These are phyloP conservation scores for Mucor velutinosus DNA, from an alignment of 371 early-diverging fungal species.

Conservation along the genomic window DNA sequence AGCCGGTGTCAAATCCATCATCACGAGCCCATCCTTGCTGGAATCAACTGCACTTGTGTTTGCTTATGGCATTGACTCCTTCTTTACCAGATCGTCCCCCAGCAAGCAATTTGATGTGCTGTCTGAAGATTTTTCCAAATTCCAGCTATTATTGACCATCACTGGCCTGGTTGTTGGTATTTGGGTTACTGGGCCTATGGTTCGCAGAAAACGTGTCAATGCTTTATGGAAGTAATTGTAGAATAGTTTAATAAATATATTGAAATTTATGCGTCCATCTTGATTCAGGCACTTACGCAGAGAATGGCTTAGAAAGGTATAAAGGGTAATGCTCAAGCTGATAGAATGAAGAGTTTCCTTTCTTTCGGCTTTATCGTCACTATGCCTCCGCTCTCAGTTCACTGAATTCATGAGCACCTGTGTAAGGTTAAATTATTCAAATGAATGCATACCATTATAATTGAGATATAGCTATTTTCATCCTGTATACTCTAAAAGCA, in stretches of 20 bases:
- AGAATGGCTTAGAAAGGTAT: too few relatives aligned
- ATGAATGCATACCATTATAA: too few relatives aligned
- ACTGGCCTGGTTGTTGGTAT: slow-evolving; percentile 74
- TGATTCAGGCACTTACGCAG: too few relatives aligned
- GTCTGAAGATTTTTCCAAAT: slow-evolving; percentile 88
- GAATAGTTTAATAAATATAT: background rate
- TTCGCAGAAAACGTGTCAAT: slow-evolving; percentile 63
- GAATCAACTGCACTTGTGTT: slow-evolving; percentile 94
- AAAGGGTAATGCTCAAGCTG: too few relatives aligned
- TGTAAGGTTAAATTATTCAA: too few relatives aligned
- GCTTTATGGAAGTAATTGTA: slow-evolving; percentile 59
- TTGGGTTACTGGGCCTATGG: slow-evolving; percentile 70
- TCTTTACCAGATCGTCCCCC: slow-evolving; percentile 81
- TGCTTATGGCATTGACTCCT: slow-evolving; percentile 88
- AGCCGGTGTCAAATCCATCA: slow-evolving; percentile 66
- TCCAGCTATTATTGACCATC: slow-evolving; percentile 79
- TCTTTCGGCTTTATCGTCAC: too few relatives aligned
- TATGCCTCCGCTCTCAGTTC: too few relatives aligned
- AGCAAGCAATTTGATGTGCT: slow-evolving; percentile 91
- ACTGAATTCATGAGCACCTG: too few relatives aligned
- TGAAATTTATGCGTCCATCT: background rate
- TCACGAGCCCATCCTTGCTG: slow-evolving; percentile 74
- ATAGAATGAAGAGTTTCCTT: too few relatives aligned
- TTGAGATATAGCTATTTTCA: too few relatives aligned
- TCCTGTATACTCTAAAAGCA: too few relatives aligned